Base-by-base conservation (phyloP, 257 asterid species). In the Cruciata laevipes region DNA sequence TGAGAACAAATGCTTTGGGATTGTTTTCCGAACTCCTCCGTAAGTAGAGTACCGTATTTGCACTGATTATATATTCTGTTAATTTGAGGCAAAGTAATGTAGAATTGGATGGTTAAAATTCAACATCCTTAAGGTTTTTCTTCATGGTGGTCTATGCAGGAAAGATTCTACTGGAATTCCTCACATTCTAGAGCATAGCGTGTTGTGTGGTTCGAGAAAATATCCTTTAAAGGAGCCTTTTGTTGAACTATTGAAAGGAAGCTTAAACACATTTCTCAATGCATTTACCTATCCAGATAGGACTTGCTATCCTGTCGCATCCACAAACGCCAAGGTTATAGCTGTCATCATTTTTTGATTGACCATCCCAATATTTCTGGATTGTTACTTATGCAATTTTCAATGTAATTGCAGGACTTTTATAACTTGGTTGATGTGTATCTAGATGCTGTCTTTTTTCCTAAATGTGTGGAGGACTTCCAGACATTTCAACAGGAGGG, bases 401-500 rank as follows among this genome's bases (percentile, higher is more conserved):
- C 76, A 40, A 49, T 59, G 53, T 65, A 56, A 40, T 16, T 69
- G 71, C 93, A 90, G 99, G 97, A 94, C 82, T 94, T 94, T 80
- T 94, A 94, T 75, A 94, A 94, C 86, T 85, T 94, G 96, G 99
- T 94, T 71, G 99, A 94, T 79, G 99, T 94, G 62, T 94, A 94
- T 82, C 76, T 94, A 66, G 99, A 94, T 82, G 99, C 99, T 17
- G 99, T 94, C 47, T 90, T 94, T 69, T 94, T 86, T 78, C 97
- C 99, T 55, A 90, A 81, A 84, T 94, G 99, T 71, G 97, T 90
- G 78, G 94, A 90, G 77, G 97, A 94, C 71, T 64, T 88, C 49
- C 90, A 85, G 82, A 94, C 95, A 27, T 94, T 94, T 82, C 97
- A 94, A 77, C 99, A 94, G 77, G 99, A 90, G 84, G 99, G 99